phyloP scores from a whole-genome alignment of 208 protist species.

The Sergeia podlipaevii region DNA sequence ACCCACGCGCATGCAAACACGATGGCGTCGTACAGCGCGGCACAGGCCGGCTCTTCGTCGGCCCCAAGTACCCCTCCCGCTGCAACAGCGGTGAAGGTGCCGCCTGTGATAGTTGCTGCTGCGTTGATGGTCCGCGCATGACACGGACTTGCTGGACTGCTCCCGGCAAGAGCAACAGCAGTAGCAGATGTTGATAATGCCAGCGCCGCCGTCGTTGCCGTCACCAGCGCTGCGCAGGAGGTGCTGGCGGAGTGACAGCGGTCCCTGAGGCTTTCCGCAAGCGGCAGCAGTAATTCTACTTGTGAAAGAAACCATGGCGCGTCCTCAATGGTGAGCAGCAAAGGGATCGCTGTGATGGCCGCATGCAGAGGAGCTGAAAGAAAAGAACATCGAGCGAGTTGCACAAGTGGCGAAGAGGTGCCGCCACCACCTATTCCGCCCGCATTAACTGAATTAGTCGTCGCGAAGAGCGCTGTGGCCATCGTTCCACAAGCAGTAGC shows the following conservation, averaged over 20 bases:
- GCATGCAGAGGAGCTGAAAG: conserved; percentile 51
- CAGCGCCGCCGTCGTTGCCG: too few species aligned
- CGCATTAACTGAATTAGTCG: too few species aligned
- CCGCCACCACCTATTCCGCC: too few species aligned
- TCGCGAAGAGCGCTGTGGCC: too few species aligned
- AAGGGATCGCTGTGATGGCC: conserved; percentile 65
- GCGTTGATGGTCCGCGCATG: conserved; percentile 6
- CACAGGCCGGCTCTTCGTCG: not conserved
- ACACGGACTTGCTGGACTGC: not conserved
- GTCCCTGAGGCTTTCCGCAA: conserved; percentile 10
- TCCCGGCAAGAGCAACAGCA: not conserved
- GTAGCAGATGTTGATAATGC: too few species aligned
- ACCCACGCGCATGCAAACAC: not conserved
- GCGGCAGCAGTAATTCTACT: conserved; percentile 32
- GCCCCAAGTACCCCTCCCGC: not conserved
- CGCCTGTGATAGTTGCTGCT: conserved; percentile 9
- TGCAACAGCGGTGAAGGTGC: conserved; percentile 7
- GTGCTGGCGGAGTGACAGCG: conserved; percentile 3
- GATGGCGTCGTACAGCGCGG: conserved; percentile 1
- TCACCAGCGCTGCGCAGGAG: not conserved
- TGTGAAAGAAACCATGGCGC: conserved; percentile 57
- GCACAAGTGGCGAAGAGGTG: conserved; percentile 3
- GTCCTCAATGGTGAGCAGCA: conserved; percentile 47
- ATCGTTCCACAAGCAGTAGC: too few species aligned
- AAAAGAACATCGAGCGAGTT: conserved; percentile 28